Evolutionary conservation across 1,284 basidiomycete genomes (phyloP).

Genomic region (Leccinum fuscescens): DNA sequence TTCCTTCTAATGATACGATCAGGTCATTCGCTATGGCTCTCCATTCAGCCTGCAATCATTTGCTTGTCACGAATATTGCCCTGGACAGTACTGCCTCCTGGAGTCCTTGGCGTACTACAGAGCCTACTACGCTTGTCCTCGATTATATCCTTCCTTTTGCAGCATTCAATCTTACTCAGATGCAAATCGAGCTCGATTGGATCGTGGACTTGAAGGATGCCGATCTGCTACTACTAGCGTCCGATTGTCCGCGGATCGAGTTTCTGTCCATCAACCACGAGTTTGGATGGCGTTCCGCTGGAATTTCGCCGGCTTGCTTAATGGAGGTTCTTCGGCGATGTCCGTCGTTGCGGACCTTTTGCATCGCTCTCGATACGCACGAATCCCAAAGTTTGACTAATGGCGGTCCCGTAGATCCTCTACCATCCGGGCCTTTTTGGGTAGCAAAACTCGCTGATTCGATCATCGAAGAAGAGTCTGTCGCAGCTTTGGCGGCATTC

Average conservation of each 20-base stretch:
- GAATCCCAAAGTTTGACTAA: neutral
- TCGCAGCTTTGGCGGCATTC: neutral
- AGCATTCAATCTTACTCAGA: neutral
- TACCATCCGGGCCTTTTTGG: neutral
- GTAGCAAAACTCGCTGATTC: neutral
- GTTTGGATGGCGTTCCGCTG: neutral
- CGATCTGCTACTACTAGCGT: neutral
- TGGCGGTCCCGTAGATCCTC: neutral
- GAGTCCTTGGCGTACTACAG: neutral
- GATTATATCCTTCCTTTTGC: neutral
- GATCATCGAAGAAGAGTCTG: neutral
- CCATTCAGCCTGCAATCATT: neutral
- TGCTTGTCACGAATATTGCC: neutral
- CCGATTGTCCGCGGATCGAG: neutral
- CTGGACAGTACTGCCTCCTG: neutral
- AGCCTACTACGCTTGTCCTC: neutral
- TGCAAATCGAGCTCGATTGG: neutral
- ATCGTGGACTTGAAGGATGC: neutral
- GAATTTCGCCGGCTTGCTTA: neutral
- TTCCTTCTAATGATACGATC: too few species aligned
- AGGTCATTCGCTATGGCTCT: neutral
- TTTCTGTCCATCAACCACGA: neutral
- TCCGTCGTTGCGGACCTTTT: neutral
- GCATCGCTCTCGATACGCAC: neutral
- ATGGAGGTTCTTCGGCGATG: neutral